Evolutionary conservation across 768 basidiomycete species (phyloP).

Genomic region (Phaffia australis): DNA sequence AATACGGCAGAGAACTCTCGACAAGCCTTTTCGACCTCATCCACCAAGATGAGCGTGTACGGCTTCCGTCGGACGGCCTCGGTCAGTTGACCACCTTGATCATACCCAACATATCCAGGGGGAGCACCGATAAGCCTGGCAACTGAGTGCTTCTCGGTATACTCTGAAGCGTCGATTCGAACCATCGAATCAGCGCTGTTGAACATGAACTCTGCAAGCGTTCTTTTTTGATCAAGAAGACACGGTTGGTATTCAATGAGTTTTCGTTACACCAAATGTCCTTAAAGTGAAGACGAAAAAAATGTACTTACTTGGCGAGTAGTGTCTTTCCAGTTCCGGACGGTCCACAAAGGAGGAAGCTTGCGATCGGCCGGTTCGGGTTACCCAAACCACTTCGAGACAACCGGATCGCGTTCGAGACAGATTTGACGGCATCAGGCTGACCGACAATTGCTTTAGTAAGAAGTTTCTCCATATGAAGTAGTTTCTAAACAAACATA

Average conservation of each 20-base stretch:
- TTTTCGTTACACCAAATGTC: too few relatives aligned
- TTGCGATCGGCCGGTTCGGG: conserved; percentile 37
- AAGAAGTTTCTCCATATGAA: conserved; percentile 38
- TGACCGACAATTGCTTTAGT: conserved; percentile 29
- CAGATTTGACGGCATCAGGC: conserved; percentile 35
- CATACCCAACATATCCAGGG: conserved; percentile 39
- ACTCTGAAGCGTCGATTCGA: conserved; percentile 27
- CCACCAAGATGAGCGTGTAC: conserved; percentile 37
- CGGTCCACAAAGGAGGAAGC: conserved; percentile 38
- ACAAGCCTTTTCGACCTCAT: conserved; percentile 42
- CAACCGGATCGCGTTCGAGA: conserved; percentile 39
- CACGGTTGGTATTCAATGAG: too few relatives aligned
- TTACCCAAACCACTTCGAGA: conserved; percentile 38
- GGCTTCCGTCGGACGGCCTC: conserved; percentile 38
- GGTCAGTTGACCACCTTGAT: conserved; percentile 38
- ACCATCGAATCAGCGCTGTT: conserved; percentile 39
- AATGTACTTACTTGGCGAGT: conserved; percentile 31
- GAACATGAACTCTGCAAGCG: conserved; percentile 39
- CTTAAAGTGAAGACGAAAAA: too few relatives aligned
- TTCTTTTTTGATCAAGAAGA: conserved; percentile 6
- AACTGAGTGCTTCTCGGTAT: conserved; percentile 35
- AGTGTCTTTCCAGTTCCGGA: conserved; percentile 40
- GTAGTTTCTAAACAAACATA: conserved; percentile 29
- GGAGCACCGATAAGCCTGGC: conserved; percentile 37
- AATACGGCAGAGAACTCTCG: conserved; percentile 41